These are phyloP conservation scores for Exserohilum rostratum DNA, from an alignment of 2,329 filamentous ascomycete genomes.

Conservation along the genomic window DNA sequence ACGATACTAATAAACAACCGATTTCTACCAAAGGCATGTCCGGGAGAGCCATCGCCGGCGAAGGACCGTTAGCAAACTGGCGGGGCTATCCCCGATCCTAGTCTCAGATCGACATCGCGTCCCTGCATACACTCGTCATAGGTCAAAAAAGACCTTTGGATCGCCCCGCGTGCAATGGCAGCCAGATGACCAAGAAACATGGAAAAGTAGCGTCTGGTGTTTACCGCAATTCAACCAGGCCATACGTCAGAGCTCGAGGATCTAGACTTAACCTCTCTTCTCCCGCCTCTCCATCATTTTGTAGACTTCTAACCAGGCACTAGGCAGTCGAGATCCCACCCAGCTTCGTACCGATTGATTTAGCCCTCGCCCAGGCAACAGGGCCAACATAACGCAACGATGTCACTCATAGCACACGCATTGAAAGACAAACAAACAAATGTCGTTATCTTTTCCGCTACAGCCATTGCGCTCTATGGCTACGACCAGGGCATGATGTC, in stretches of 20 bases:
- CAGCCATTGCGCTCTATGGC: constrained; percentile 62
- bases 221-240: constrained; percentile 1
- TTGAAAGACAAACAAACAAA: constrained; percentile 52
- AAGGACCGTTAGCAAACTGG: constrained; percentile 7
- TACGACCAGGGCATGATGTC: constrained; percentile 59
- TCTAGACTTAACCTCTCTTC: neutral
- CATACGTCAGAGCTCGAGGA: neutral
- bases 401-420: constrained; percentile 17
- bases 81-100: constrained; percentile 16
- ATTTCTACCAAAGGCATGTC: neutral
- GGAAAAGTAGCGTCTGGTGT: constrained; percentile 2
- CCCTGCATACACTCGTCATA: constrained; percentile 28
- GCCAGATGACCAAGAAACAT: constrained; percentile 23
- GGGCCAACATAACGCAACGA: neutral
- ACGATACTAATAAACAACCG: neutral
- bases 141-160: constrained; percentile 1
- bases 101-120: constrained; percentile 17
- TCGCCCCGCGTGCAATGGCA: constrained; percentile 3
- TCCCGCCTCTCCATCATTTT: neutral
- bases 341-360: neutral
- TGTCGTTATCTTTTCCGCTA: constrained; percentile 60
- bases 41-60: neutral
- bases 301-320: neutral
- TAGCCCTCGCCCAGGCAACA: neutral
- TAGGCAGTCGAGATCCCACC: neutral